Base-by-base conservation (phyloP, 2,329 filamentous ascomycete genomes). In the Alternaria triticimaculans region DNA sequence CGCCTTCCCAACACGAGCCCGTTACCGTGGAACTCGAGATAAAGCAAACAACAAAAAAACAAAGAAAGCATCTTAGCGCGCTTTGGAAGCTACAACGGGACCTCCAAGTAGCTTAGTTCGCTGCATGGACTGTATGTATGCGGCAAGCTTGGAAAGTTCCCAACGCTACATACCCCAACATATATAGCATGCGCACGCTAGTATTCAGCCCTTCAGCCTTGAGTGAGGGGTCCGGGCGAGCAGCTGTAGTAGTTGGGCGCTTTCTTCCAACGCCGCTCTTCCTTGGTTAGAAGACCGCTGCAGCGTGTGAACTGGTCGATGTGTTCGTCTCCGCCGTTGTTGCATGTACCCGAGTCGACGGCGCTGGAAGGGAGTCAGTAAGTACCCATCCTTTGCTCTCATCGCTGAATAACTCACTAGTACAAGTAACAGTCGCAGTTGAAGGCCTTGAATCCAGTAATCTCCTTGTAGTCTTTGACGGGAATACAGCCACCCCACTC, bases 391-490 rank as follows among this genome's bases (percentile, higher is more conserved):
- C 6, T 6, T 3, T 30, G 0, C 12, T 30, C 5, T 6, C 28
- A 30, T 30, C 28, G 28, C 11, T 30, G 6, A 30, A 15, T 23
- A 7, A 15, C 43, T 45, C 2, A 33, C 28, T 49, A 50, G 23
- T 55, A 61, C 6, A 61, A 12, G 14, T 55, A 37, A 12, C 51
- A 61, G 4, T 15, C n/a, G 45, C 59, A 61, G 45, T 51, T 33
- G n/a, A 50, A 57, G 2, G 50, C 53, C 6, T 45, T 61, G 25
- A 57, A 57, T 9, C 30, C 59, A 5, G 53, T 61, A 1, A 56
- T 28, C 1, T 44, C 18, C 5, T 55, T 54, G 9, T 33, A n/a
- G 25, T 61, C 45, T 4, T 30, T 8, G 12, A 61, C 41, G 20
- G 12, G 23, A 14, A 41, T 30, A 20, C 59, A 61, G 8, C 59